Percentiles rank a stretch among this genome's conserved stretches.
phyloP scores from a whole-genome alignment of 148 eudicot genomes.

The Fagopyrum tataricum region DNA sequence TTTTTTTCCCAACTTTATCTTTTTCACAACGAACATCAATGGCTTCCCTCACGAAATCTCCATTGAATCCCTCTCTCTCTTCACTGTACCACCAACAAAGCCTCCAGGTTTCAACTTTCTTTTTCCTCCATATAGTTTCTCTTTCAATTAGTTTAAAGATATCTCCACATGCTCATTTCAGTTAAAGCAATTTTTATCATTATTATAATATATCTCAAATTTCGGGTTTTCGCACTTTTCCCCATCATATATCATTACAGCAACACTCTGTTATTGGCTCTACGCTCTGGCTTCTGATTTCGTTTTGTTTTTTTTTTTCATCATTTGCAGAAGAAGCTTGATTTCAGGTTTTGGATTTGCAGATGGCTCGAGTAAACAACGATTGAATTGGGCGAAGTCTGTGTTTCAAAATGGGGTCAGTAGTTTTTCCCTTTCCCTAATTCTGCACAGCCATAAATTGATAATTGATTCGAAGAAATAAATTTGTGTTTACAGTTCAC shows the following conservation, averaged over 20 bases:
- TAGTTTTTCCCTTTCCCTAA: neutral
- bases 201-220: too few species aligned
- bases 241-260: neutral
- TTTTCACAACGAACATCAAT: neutral
- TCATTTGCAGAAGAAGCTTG: neutral
- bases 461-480: neutral
- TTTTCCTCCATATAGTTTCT: neutral
- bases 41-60: neutral
- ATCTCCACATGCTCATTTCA: neutral
- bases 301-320: neutral
- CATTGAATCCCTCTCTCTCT: neutral
- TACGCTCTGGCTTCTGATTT: neutral
- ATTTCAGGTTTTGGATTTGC: neutral
- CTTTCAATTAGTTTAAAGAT: neutral
- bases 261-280: neutral
- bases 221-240: neutral
- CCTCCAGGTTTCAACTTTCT: neutral
- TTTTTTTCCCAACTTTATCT: neutral
- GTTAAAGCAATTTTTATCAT: slow-evolving; percentile 1
- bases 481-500: neutral
- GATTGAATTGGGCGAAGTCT: neutral
- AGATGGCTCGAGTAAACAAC: neutral
- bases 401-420: slow-evolving; percentile 1
- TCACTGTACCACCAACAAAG: neutral
- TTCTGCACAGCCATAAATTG: neutral